Conservation (phyloP, 2,329 filamentous ascomycete species). For the Bertia moriformis region DNA sequence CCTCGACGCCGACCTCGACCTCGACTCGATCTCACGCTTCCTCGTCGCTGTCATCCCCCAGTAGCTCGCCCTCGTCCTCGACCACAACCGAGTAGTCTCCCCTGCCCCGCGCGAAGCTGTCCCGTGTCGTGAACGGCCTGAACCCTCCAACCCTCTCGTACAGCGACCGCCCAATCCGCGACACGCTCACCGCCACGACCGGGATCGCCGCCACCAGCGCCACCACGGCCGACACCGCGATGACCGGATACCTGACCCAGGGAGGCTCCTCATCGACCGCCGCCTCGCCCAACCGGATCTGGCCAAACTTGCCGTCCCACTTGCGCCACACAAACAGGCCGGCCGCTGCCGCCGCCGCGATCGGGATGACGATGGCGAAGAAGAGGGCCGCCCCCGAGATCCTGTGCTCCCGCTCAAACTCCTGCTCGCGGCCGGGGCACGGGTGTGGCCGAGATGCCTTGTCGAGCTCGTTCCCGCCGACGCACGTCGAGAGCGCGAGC, state of each 20-base stretch:
- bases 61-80: slow-evolving; percentile 82
- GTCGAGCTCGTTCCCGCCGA: slow-evolving; percentile 63
- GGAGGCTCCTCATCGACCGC: slow-evolving; percentile 57
- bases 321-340: slow-evolving; percentile 78
- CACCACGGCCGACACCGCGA: slow-evolving; percentile 50
- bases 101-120: slow-evolving; percentile 73
- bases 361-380: slow-evolving; percentile 67
- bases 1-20: background rate
- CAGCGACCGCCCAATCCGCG: slow-evolving; percentile 44
- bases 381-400: slow-evolving; percentile 64
- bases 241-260: slow-evolving; percentile 71
- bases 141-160: slow-evolving; percentile 33
- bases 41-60: slow-evolving; percentile 88
- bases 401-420: slow-evolving; percentile 60
- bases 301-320: slow-evolving; percentile 81
- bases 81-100: slow-evolving; percentile 83
- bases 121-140: slow-evolving; percentile 70
- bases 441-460: slow-evolving; percentile 42
- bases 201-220: slow-evolving; percentile 51
- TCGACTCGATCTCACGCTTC: slow-evolving; percentile 40
- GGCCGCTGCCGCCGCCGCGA: slow-evolving; percentile 52
- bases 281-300: slow-evolving; percentile 72
- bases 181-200: slow-evolving; percentile 57
- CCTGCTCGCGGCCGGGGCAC: slow-evolving; percentile 68
- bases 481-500: slow-evolving; percentile 78